Conservation (phyloP, 495 filamentous ascomycete species). For the Neurospora hispaniola region DNA sequence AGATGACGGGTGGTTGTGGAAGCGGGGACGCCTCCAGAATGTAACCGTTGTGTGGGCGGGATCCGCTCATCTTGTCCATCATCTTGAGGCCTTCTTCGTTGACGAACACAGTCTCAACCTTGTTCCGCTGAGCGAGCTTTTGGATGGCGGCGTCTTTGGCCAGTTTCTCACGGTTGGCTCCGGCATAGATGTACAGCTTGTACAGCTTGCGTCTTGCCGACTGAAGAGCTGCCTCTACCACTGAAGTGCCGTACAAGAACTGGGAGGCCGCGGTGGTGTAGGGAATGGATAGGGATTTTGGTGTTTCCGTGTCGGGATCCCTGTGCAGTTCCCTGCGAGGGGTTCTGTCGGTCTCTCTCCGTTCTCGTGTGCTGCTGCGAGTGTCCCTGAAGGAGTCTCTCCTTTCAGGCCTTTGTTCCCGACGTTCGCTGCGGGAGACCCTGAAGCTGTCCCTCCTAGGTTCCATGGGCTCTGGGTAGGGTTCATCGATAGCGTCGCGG, state of each 20-base stretch:
- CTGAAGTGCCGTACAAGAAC: constrained; percentile 77
- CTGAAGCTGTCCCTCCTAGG: background rate
- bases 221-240: constrained; percentile 72
- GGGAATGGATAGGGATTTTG: constrained; percentile 48
- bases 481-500: background rate
- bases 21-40: constrained; percentile 80
- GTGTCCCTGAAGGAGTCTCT: background rate
- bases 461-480: background rate
- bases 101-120: constrained; percentile 44
- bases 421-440: background rate
- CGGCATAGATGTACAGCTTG: constrained; percentile 67
- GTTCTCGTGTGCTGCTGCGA: background rate
- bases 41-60: constrained; percentile 86
- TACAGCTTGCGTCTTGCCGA: constrained; percentile 62
- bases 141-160: constrained; percentile 37
- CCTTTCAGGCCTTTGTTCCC: background rate
- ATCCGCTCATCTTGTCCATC: constrained; percentile 71
- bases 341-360: background rate
- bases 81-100: constrained; percentile 42
- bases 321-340: background rate
- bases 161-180: constrained; percentile 34
- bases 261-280: constrained; percentile 81
- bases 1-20: constrained; percentile 57
- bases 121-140: constrained; percentile 46
- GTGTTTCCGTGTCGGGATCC: background rate